Evolutionary conservation across 148 eudicot species (phyloP).

Genomic region (Rhododendron kiyosumense): DNA sequence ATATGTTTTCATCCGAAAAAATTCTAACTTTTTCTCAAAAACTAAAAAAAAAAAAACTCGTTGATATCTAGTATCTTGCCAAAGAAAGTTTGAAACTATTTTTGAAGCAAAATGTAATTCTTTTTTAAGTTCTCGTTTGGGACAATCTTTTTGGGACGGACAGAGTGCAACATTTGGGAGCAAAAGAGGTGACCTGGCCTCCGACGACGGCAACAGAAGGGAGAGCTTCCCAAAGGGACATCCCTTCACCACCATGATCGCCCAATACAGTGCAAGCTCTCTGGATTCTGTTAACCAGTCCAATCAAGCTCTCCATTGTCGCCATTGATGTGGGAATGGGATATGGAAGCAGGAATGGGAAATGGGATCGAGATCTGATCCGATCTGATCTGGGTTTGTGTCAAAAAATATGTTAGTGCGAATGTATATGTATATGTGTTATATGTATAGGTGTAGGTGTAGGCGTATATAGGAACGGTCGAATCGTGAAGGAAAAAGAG

Average conservation of each 20-base stretch:
- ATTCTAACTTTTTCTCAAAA: no score
- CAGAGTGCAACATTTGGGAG: neutral
- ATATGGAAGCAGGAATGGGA: neutral
- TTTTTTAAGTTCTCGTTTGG: no score
- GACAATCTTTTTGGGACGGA: no score
- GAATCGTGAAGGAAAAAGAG: neutral
- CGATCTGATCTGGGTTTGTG: conserved; percentile 3
- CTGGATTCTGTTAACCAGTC: conserved; percentile 78
- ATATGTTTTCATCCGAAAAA: no score
- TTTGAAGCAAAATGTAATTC: no score
- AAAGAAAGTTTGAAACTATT: no score
- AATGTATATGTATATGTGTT: neutral
- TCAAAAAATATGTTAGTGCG: neutral
- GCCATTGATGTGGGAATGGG: conserved; percentile 37
- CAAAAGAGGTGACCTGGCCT: conserved; percentile 56
- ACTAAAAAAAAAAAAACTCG: no score
- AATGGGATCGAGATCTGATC: conserved; percentile 6
- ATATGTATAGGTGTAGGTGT: neutral
- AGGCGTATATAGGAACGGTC: neutral
- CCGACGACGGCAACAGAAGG: conserved; percentile 94
- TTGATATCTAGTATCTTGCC: no score
- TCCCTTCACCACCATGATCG: conserved; percentile 90
- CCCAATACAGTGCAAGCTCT: conserved; percentile 84
- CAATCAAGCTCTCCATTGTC: conserved; percentile 86
- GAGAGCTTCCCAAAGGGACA: conserved; percentile 95